Evolutionary conservation across 164 flowering plant species (phyloP), one percentile per base, ranked within the genome.

Genomic region (Saururus chinensis): DNA sequence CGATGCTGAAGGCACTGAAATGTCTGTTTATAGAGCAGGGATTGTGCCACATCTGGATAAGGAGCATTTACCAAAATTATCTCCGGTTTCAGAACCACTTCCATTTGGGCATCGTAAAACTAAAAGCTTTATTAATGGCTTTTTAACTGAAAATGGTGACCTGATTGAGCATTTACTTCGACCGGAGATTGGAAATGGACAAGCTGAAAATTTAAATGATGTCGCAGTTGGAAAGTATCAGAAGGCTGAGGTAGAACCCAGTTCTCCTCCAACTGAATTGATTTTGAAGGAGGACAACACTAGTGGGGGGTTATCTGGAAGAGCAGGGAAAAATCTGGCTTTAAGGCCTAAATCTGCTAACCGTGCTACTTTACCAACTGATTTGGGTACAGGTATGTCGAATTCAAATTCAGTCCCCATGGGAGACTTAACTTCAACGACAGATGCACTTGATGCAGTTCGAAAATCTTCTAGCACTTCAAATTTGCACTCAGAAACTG

Each of bases 401-500:
- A 78, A 60, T 51, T 62, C 76, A 0, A 22, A 45, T 17, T 45
- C 49, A 12, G 49, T 68, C 8, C 79, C 78, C 20, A 21, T 64
- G 16, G 84, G 80, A 35, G 89, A 81, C 57, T 70, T 69, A 25
- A 0, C 9, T 16, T 41, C 74, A 13, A 26, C 69, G 9, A 66
- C 73, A 19, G 80, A 86, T 42, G 71, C 73, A 25, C 66, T 66
- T 37, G 69, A 72, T 30, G 81, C 74, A 23, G 84, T 92, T 2
- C 73, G 88, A 59, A 89, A 85, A 68, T 92, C 96, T 9, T 84
- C 86, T 13, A 87, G 95, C 74, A 79, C 92, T 1, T 67, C 95
- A 30, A 79, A 68, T 68, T 76, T 92, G 71, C 86, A 81, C 42
- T 86, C 77, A 56, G 92, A 87, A 0, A 57, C 61, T 42, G 58